Percentiles rank a stretch among this genome's conserved stretches.
phyloP scores from a whole-genome alignment of 352 stramenopile species.

The Phytophthora macrochlamydospora region DNA sequence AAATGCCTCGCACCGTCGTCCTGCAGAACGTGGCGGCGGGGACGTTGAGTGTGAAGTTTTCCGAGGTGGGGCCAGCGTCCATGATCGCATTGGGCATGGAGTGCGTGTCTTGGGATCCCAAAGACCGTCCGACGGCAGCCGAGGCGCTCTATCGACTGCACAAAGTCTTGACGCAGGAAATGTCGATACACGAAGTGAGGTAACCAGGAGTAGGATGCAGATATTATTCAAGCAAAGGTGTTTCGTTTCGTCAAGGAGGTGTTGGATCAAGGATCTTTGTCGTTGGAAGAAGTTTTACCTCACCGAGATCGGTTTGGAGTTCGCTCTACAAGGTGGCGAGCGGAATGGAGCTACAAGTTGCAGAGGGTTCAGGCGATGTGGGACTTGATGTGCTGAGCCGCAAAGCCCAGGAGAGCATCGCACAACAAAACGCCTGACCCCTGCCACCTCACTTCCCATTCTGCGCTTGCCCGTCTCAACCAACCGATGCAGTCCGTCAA shows the following conservation, averaged over 20 bases:
- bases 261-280: too few relatives aligned
- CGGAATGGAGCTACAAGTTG: neutral
- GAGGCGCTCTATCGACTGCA: constrained; percentile 18
- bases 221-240: neutral
- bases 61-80: neutral
- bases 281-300: too few relatives aligned
- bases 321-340: too few relatives aligned
- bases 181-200: neutral
- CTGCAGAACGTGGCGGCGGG: constrained; percentile 46
- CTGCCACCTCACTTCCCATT: constrained; percentile 16
- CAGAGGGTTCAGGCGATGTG: neutral
- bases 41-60: constrained; percentile 28
- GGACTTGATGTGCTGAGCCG: constrained; percentile 1
- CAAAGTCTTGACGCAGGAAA: constrained; percentile 9
- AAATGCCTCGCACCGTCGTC: constrained; percentile 38
- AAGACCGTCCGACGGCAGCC: constrained; percentile 4
- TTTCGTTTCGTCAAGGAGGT: too few relatives aligned
- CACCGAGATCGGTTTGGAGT: too few relatives aligned
- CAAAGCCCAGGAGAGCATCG: neutral
- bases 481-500: constrained; percentile 22
- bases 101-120: constrained; percentile 2
- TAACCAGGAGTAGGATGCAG: neutral
- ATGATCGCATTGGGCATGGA: neutral
- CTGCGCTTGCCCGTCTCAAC: neutral
- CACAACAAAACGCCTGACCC: neutral